phyloP scores from a whole-genome alignment of 1,139 yeast species.

The Diutina rugosa region DNA sequence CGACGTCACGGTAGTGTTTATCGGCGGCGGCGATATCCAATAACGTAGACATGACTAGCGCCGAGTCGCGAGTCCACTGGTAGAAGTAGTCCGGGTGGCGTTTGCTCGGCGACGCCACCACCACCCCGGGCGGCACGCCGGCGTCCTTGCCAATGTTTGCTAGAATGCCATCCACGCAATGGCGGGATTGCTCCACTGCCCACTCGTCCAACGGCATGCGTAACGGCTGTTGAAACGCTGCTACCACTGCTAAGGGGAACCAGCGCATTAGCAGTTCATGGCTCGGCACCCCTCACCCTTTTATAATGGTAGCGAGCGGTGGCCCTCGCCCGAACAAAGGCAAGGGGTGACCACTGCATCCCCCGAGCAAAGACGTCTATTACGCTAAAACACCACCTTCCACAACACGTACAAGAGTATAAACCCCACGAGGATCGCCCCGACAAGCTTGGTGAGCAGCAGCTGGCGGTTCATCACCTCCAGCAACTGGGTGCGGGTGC shows the following conservation, averaged over 20 bases:
- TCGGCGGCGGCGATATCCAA: conserved; percentile 37
- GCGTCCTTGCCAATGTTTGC: conserved; percentile 49
- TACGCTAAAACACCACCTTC: conserved; percentile 4
- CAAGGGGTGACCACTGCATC: not conserved
- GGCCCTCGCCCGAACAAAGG: not conserved
- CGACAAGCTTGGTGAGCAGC: conserved; percentile 26
- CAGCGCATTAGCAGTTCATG: not conserved
- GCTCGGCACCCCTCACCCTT: not conserved
- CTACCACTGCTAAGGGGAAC: not conserved
- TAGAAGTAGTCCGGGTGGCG: conserved; percentile 63
- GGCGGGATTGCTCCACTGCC: conserved; percentile 36
- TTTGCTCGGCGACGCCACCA: conserved; percentile 75
- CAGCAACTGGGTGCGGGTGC: conserved; percentile 11
- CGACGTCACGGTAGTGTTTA: conserved; percentile 6
- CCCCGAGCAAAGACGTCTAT: not conserved
- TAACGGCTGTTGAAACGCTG: not conserved
- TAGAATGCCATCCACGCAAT: conserved; percentile 42
- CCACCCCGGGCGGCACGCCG: conserved; percentile 49
- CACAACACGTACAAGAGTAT: conserved; percentile 7
- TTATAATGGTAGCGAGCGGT: not conserved
- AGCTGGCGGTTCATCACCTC: conserved; percentile 30
- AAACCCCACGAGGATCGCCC: conserved; percentile 6
- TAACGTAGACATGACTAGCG: conserved; percentile 63
- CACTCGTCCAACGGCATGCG: conserved; percentile 19
- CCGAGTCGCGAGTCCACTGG: conserved; percentile 89